phyloP scores from a whole-genome alignment of 306 rosid species.

The cucumber (Cucumis sativus) region DNA sequence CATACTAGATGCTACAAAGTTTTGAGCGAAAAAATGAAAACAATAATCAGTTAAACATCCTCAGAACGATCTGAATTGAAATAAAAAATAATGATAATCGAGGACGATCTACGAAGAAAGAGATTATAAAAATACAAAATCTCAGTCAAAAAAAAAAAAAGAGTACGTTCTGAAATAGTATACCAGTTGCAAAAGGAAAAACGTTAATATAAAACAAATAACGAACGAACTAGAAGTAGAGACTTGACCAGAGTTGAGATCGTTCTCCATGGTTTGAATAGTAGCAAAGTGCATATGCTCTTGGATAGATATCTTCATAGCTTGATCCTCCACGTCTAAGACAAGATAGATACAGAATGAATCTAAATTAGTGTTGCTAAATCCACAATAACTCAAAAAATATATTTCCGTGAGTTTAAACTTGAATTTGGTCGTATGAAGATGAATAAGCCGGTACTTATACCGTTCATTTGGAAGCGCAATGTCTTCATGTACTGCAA shows the following conservation, averaged over 20 bases:
- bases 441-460: slow-evolving; percentile 21
- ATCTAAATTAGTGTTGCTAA: neutral
- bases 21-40: neutral
- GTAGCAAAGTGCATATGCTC: slow-evolving; percentile 61
- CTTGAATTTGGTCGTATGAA: neutral
- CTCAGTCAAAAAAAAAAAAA: neutral
- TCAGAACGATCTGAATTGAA: neutral
- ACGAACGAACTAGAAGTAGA: slow-evolving; percentile 10
- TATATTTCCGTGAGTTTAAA: neutral
- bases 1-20: neutral
- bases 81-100: neutral
- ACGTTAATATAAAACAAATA: neutral
- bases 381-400: neutral
- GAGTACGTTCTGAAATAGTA: neutral
- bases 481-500: slow-evolving; percentile 66
- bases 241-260: slow-evolving; percentile 43
- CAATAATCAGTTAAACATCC: neutral
- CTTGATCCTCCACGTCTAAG: slow-evolving; percentile 77
- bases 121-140: neutral
- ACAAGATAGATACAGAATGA: neutral
- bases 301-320: slow-evolving; percentile 62
- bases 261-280: slow-evolving; percentile 45
- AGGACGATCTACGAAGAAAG: neutral
- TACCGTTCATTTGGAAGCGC: slow-evolving; percentile 85
- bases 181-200: neutral